Base-by-base conservation (phyloP, 306 rosid genomes). In the Trichosanthes truncata region DNA sequence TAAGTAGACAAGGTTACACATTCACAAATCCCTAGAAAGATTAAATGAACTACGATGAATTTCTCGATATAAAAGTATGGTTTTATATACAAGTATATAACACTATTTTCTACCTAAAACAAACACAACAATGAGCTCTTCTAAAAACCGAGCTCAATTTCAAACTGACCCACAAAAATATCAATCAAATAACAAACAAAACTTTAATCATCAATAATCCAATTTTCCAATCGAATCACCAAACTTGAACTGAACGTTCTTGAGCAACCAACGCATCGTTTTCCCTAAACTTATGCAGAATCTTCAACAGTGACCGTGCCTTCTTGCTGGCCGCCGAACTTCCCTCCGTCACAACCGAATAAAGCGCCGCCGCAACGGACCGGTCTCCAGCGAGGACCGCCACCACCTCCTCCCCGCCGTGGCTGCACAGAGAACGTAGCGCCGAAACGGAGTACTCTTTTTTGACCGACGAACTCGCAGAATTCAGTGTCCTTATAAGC, bases 391-490 rank as follows among this genome's bases (percentile, higher is more conserved):
- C 91, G 3, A 94, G 83, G 74, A 79, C 79, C 14, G 79, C 81
- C 9, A 88, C 91, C 33, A 88, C 91, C 36, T 87, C 91, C 2
- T 0, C 83, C 1, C 91, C 97, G 4, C 85, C 88, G 59, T 92
- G 87, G 49, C 80, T 85, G 74, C 94, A 88, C 43, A 94, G 57
- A 0, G 97, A 87, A 17, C 88, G 78, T 87, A 94, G 71, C 1
- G 85, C 80, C 2, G 96, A 88, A 75, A 83, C 91, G 43, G 84
- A 89, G 29, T 89, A 89, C 85, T 94, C 97, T 82, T 85, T 92
- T 57, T 78, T 90, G 0, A 79, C 51, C 3, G 59, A 55, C 11
- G 87, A 74, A 12, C 82, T 33, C 8, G 80, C 74, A 40, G 82
- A 78, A 31, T 74, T 83, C 57, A 92, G n/a, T 78, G 78, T 45